Conservation (phyloP, 345 rosid species). For the Pistacia atlantica region DNA sequence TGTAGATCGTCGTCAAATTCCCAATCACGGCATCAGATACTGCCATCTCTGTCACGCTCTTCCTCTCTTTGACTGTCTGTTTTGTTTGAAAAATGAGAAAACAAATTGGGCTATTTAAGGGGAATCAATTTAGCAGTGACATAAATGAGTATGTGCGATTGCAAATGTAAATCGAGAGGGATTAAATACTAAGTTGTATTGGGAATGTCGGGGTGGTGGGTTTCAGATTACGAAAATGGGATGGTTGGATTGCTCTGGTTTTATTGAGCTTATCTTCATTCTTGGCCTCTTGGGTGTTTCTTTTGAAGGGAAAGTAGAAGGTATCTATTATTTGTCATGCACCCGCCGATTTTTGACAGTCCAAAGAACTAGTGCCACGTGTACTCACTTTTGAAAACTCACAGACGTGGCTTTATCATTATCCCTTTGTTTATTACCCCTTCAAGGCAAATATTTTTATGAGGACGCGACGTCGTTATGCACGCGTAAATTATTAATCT, state of each 20-base stretch:
- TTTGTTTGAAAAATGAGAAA: neutral
- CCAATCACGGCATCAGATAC: slow-evolving; percentile 81
- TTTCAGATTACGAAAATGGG: slow-evolving; percentile 7
- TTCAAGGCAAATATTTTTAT: too few species aligned
- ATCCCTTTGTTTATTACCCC: too few species aligned
- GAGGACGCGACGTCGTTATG: slow-evolving; percentile 11
- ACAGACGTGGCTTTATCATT: too few species aligned
- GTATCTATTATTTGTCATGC: slow-evolving; percentile 7
- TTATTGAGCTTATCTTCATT: slow-evolving; percentile 23
- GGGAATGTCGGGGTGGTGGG: slow-evolving; percentile 24
- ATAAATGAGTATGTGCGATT: too few species aligned
- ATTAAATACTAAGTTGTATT: neutral
- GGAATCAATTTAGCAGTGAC: too few species aligned
- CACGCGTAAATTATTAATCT: neutral
- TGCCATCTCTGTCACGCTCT: slow-evolving; percentile 46
- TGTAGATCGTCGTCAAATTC: slow-evolving; percentile 83
- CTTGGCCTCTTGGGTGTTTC: neutral
- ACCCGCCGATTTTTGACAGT: slow-evolving; percentile 10
- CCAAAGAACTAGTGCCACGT: slow-evolving; percentile 26
- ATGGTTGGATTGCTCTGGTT: neutral
- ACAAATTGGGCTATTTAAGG: too few species aligned
- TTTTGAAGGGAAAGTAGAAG: slow-evolving; percentile 15
- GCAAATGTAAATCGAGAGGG: too few species aligned
- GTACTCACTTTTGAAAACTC: neutral
- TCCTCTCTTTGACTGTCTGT: neutral